phyloP scores from a whole-genome alignment of 306 rosid species.

The Prunus campanulata region DNA sequence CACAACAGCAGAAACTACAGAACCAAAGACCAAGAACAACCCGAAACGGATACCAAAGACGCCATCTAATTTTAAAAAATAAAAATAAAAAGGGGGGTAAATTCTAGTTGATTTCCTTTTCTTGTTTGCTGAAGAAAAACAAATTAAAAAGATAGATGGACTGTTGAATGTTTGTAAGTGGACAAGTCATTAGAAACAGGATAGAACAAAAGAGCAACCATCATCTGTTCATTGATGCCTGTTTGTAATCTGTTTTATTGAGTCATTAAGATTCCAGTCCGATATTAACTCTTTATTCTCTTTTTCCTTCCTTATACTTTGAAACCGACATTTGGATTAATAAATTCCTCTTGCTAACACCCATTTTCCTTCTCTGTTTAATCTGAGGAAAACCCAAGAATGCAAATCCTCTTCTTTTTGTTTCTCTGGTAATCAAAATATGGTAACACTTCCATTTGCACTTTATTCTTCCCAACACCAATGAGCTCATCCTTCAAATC shows the following conservation, averaged over 20 bases:
- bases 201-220: not conserved
- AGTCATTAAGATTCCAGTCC: not conserved
- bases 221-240: not conserved
- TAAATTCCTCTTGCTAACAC: not conserved
- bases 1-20: too few species aligned
- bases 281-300: not conserved
- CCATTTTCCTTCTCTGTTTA: not conserved
- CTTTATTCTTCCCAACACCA: too few species aligned
- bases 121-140: conserved; percentile 18
- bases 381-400: conserved; percentile 13
- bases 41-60: too few species aligned
- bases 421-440: conserved; percentile 11
- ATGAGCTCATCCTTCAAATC: not conserved
- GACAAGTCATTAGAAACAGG: not conserved
- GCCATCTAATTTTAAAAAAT: too few species aligned
- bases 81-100: too few species aligned
- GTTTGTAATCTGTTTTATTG: not conserved
- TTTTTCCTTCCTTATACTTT: not conserved
- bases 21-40: too few species aligned
- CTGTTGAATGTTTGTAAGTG: not conserved
- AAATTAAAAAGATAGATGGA: not conserved
- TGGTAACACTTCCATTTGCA: not conserved
- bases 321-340: not conserved
- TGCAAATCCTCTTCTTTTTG: conserved; percentile 14
- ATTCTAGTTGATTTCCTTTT: not conserved